These are phyloP conservation scores for Taphrina populina DNA, from an alignment of 1,139 yeast species.

Conservation along the genomic window DNA sequence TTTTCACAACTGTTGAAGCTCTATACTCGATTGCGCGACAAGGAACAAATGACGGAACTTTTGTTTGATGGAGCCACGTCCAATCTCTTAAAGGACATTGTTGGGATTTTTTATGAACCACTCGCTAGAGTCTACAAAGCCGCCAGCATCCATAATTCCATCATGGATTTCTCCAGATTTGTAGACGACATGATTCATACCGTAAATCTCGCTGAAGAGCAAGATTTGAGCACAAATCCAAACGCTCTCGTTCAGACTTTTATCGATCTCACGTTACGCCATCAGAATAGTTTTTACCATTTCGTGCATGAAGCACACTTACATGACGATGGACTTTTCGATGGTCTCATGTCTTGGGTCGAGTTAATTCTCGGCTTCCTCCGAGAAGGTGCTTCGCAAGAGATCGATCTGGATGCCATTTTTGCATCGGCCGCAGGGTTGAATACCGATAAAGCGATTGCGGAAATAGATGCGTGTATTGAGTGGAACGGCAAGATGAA, in stretches of 20 bases:
- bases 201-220: slow-evolving; percentile 53
- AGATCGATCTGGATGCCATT: slow-evolving; percentile 45
- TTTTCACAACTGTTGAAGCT: slow-evolving; percentile 64
- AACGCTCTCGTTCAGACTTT: slow-evolving; percentile 61
- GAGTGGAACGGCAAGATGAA: slow-evolving; percentile 51
- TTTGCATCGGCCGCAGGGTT: slow-evolving; percentile 42
- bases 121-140: slow-evolving; percentile 70
- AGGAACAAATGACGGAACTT: slow-evolving; percentile 66
- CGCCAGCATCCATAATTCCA: slow-evolving; percentile 73
- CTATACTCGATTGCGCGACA: slow-evolving; percentile 69
- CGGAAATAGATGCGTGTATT: slow-evolving; percentile 52
- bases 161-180: slow-evolving; percentile 69
- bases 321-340: slow-evolving; percentile 73
- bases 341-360: slow-evolving; percentile 71
- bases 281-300: slow-evolving; percentile 66
- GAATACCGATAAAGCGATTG: slow-evolving; percentile 48
- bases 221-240: slow-evolving; percentile 51
- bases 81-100: slow-evolving; percentile 64
- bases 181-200: slow-evolving; percentile 66
- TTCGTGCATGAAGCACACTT: slow-evolving; percentile 75
- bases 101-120: slow-evolving; percentile 81
- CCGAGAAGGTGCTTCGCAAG: slow-evolving; percentile 51
- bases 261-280: slow-evolving; percentile 63
- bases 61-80: slow-evolving; percentile 86
- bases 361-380: slow-evolving; percentile 61